Evolutionary conservation across 1,139 yeast genomes (phyloP), one percentile per base, ranked within the genome.

Genomic region (Candida sanyaensis): DNA sequence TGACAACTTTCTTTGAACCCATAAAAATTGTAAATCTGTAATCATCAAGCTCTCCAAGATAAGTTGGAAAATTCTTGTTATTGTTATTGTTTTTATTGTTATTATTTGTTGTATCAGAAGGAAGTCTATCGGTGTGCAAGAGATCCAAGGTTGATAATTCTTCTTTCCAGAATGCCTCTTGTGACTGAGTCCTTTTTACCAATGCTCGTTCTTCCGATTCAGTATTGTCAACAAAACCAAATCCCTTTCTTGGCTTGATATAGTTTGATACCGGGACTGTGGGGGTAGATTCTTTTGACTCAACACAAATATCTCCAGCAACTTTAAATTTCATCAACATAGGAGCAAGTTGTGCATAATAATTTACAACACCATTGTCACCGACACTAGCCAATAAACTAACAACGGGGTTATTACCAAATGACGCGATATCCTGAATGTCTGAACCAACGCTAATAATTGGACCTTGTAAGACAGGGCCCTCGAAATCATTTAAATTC

Each of bases 211-310:
- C 50, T 26, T 47, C 52, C 8, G 37, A 34, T 7, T 61, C 69
- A 2, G 59, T 45, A 2, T 61, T 57, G 36, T 69, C 73, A 17
- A 72, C 50, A 51, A 61, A 75, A 0, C 80, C 80, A 55, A 73
- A 74, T 0, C 80, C 80, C 33, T 55, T 57, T 21, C 48, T 53
- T 1, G 77, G 75, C 37, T 59, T 63, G 1, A 50, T 53, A 49
- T 74, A 75, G 3, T 36, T 43, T 24, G 47, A 44, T 6, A 56
- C 56, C 7, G 9, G 39, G 13, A 34, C 39, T 23, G n/a, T 31
- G 34, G 45, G 39, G 12, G 48, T 32, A 5, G 42, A 31, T 46
- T 27, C 31, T 26, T 32, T 38, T 26, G 37, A n/a, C 9, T 34
- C 32, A 12, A 34, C 28, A 30, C 17, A 29, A 29, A n/a, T 40